These are phyloP conservation scores for Trypanosoma mega DNA, from an alignment of 208 protist genomes.

Conservation along the genomic window DNA sequence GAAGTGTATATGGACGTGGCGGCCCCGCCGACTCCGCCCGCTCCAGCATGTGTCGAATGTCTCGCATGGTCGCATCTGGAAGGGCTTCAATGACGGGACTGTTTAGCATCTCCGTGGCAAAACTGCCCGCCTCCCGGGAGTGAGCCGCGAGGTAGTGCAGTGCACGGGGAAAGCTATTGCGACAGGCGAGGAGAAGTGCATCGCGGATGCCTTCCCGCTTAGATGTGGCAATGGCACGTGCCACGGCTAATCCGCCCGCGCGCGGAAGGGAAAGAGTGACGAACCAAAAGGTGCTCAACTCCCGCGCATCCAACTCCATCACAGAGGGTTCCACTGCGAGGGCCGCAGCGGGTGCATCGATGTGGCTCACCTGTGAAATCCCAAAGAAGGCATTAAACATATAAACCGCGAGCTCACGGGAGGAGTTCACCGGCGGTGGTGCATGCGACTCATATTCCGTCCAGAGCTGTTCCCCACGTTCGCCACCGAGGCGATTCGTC, in stretches of 20 bases:
- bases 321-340: slow-evolving; percentile 4
- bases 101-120: slow-evolving; percentile 53
- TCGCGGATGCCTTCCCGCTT: slow-evolving; percentile 56
- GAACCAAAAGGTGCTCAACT: slow-evolving; percentile 77
- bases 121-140: slow-evolving; percentile 35
- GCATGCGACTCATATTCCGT: slow-evolving; percentile 80
- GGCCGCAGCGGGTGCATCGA: neutral
- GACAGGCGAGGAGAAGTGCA: slow-evolving; percentile 71
- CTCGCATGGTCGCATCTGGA: slow-evolving; percentile 38
- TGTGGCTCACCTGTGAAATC: neutral
- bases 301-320: slow-evolving; percentile 44
- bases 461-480: slow-evolving; percentile 73
- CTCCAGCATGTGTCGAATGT: slow-evolving; percentile 31
- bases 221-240: slow-evolving; percentile 52
- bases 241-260: slow-evolving; percentile 56
- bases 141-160: slow-evolving; percentile 57
- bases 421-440: slow-evolving; percentile 28
- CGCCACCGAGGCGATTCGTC: slow-evolving; percentile 55
- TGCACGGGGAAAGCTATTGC: slow-evolving; percentile 58
- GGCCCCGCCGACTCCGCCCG: slow-evolving; percentile 22
- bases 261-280: slow-evolving; percentile 59
- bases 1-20: slow-evolving; percentile 28
- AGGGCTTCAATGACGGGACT: slow-evolving; percentile 65
- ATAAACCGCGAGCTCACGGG: slow-evolving; percentile 48
- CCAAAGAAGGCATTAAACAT: slow-evolving; percentile 81